These are phyloP conservation scores for Bathelium albidoporum DNA, from an alignment of 495 filamentous ascomycete genomes.

Conservation along the genomic window DNA sequence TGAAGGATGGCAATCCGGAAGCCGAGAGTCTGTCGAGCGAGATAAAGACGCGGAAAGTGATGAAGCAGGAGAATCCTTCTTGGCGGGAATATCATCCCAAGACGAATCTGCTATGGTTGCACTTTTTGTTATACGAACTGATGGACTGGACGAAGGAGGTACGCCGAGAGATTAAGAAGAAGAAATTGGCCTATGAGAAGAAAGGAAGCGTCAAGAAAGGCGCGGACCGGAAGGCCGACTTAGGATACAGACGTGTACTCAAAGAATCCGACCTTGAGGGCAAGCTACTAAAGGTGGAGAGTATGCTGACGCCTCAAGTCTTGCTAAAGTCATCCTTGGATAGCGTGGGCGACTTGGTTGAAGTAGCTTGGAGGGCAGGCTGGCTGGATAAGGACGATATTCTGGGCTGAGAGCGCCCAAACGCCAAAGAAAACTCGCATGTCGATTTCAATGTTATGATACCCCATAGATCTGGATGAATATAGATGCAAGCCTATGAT, in stretches of 20 bases:
- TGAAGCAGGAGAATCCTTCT: conserved; percentile 3
- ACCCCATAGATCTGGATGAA: no score
- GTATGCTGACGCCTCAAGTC: neutral
- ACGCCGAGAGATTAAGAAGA: neutral
- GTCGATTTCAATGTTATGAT: no score
- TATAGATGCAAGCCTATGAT: no score
- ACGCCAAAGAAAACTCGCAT: no score
- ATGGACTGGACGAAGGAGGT: neutral
- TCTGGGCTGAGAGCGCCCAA: neutral
- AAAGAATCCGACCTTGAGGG: neutral
- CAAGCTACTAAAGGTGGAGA: neutral
- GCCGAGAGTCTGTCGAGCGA: neutral
- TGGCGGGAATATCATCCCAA: conserved; percentile 28
- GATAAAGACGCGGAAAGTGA: neutral
- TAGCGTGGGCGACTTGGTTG: neutral
- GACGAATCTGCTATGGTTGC: conserved; percentile 34
- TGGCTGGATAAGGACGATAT: neutral
- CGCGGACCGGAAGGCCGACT: neutral
- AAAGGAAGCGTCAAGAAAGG: neutral
- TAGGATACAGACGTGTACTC: neutral
- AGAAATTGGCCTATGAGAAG: neutral
- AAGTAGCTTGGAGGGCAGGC: neutral
- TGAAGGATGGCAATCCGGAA: neutral
- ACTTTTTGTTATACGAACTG: conserved; percentile 28
- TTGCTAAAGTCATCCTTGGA: neutral